These are phyloP conservation scores for Starmerella sp. DNA, from an alignment of 805 yeast genomes.

Conservation along the genomic window DNA sequence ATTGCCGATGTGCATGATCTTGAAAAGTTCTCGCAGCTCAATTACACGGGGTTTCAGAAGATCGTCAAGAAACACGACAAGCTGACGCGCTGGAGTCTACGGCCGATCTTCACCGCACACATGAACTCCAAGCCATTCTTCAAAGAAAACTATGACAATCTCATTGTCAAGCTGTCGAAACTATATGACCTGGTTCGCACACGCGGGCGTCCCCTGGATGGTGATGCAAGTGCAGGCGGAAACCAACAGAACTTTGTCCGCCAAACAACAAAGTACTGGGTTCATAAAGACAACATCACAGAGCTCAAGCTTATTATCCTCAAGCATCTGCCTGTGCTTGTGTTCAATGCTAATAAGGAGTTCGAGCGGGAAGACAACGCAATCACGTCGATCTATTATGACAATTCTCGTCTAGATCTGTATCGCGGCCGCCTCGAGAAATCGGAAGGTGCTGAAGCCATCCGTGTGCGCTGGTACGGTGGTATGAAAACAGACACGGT, in stretches of 20 bases:
- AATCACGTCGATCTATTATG: conserved; percentile 92
- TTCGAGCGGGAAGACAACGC: conserved; percentile 92
- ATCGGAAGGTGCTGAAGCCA: conserved; percentile 98
- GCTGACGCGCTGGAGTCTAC: conserved; percentile 63
- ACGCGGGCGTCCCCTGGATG: conserved; percentile 86
- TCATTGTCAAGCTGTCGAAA: conserved; percentile 81
- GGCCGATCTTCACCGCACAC: conserved; percentile 88
- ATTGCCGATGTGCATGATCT: conserved; percentile 96
- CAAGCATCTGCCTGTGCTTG: conserved; percentile 93
- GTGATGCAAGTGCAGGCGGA: conserved; percentile 98
- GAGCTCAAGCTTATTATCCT: conserved; percentile 85
- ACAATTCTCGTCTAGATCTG: conserved; percentile 76
- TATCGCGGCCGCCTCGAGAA: conserved; percentile 90
- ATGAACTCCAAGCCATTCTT: conserved; percentile 89
- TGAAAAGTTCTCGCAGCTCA: conserved; percentile 84
- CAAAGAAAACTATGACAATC: conserved; percentile 83
- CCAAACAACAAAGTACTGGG: conserved; percentile 99
- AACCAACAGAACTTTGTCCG: conserved; percentile 95
- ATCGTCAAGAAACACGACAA: conserved; percentile 95
- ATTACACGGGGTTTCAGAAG: conserved; percentile 95
- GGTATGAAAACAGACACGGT: conserved; percentile 89
- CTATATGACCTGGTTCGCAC: conserved; percentile 89
- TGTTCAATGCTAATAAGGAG: conserved; percentile 91
- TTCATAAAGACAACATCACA: conserved; percentile 95
- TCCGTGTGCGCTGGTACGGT: conserved; percentile 97